Evolutionary conservation across 2,329 filamentous ascomycete genomes (phyloP).

Genomic region (Didymosphaeria variabile): DNA sequence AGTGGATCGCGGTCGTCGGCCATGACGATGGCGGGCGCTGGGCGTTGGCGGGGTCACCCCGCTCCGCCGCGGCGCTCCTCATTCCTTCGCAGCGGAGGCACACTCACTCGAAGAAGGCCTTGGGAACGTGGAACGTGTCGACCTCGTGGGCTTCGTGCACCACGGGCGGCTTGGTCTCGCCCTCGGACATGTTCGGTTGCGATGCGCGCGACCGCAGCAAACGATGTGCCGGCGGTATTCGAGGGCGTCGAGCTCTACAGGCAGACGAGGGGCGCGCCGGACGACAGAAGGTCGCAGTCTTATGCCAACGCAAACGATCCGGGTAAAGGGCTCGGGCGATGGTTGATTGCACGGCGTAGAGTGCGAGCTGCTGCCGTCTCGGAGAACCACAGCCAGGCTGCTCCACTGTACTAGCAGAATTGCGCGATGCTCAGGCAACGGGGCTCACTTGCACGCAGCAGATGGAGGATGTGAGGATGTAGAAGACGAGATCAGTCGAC

Average conservation of each 20-base stretch:
- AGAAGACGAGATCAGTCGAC: not conserved
- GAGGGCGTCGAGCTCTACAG: constrained; percentile 12
- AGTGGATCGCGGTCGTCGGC: not conserved
- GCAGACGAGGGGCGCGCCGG: constrained; percentile 28
- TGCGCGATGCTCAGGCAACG: not conserved
- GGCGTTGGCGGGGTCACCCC: constrained; percentile 46
- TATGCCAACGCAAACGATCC: constrained; percentile 23
- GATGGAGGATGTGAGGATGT: not conserved
- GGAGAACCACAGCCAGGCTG: constrained; percentile 34
- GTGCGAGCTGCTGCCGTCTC: constrained; percentile 32
- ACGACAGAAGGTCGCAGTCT: constrained; percentile 28
- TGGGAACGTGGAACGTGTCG: constrained; percentile 73
- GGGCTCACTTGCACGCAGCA: not conserved
- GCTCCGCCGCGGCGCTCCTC: constrained; percentile 26
- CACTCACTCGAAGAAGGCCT: constrained; percentile 56
- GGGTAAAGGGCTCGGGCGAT: constrained; percentile 49
- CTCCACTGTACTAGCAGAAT: constrained; percentile 2
- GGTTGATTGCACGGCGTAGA: constrained; percentile 39
- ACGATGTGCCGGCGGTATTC: constrained; percentile 1
- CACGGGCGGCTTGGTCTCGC: constrained; percentile 58
- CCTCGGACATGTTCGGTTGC: constrained; percentile 55
- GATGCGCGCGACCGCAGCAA: constrained; percentile 15
- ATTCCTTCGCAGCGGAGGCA: constrained; percentile 11
- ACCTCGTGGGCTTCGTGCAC: constrained; percentile 80
- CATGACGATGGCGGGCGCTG: not conserved